Evolutionary conservation across 1,284 basidiomycete genomes (phyloP).

Genomic region (Heterobasidion irregulare): DNA sequence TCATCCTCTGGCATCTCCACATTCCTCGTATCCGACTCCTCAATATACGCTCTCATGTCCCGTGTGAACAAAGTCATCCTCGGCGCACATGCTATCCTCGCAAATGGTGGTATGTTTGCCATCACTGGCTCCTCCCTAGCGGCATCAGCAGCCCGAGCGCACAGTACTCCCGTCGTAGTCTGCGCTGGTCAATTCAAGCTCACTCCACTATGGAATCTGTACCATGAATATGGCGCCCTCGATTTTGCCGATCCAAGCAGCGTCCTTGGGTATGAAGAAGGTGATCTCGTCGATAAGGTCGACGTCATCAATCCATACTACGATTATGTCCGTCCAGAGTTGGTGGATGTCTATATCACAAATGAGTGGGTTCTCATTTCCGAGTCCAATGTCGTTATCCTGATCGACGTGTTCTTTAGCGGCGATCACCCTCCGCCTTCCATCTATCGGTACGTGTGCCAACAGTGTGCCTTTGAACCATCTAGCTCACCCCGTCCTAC

Average conservation of each 20-base stretch:
- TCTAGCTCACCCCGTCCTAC: slow-evolving; percentile 9
- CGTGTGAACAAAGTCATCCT: slow-evolving; percentile 95
- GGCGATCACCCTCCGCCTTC: slow-evolving; percentile 91
- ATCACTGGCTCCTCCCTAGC: slow-evolving; percentile 80
- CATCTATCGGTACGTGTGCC: slow-evolving; percentile 60
- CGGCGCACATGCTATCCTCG: slow-evolving; percentile 89
- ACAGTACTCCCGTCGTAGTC: slow-evolving; percentile 91
- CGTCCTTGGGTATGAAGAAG: slow-evolving; percentile 79
- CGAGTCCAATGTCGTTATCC: slow-evolving; percentile 4
- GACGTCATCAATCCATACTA: slow-evolving; percentile 91
- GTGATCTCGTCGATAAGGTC: slow-evolving; percentile 70
- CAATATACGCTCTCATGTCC: slow-evolving; percentile 93
- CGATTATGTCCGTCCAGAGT: slow-evolving; percentile 89
- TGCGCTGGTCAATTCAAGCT: slow-evolving; percentile 95
- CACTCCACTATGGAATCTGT: slow-evolving; percentile 89
- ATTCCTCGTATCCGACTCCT: slow-evolving; percentile 92
- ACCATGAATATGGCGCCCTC: slow-evolving; percentile 79
- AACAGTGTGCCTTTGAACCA: neutral
- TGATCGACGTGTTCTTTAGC: slow-evolving; percentile 29
- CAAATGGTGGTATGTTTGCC: slow-evolving; percentile 93
- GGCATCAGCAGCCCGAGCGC: slow-evolving; percentile 84
- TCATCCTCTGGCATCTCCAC: slow-evolving; percentile 82
- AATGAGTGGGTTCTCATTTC: slow-evolving; percentile 70
- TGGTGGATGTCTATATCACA: slow-evolving; percentile 92
- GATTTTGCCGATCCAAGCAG: slow-evolving; percentile 84